Evolutionary conservation across 768 basidiomycete species (phyloP).

Genomic region (Podaxis sp.): DNA sequence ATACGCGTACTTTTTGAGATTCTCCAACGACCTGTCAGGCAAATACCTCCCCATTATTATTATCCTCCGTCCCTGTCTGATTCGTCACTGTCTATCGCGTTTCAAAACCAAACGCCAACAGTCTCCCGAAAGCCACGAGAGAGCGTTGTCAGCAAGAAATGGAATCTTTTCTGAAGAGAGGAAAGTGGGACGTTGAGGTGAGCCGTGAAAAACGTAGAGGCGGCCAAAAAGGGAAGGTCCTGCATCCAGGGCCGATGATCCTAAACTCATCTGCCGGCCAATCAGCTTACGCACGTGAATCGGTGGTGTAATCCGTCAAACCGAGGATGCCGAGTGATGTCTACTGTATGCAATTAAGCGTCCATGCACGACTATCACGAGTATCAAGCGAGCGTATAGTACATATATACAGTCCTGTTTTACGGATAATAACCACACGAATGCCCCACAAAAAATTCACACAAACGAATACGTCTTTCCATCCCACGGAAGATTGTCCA

Average conservation of each 20-base stretch:
- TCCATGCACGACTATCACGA: neutral
- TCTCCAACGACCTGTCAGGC: slow-evolving; percentile 39
- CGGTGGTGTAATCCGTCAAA: neutral
- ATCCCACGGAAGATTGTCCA: slow-evolving; percentile 6
- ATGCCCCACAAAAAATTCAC: neutral
- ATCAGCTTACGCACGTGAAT: neutral
- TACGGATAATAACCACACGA: neutral
- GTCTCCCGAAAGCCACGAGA: neutral
- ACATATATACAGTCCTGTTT: neutral
- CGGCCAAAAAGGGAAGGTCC: neutral
- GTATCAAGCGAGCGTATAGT: neutral
- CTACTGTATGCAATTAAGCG: neutral
- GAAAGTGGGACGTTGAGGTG: neutral
- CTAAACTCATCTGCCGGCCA: neutral
- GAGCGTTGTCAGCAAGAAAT: neutral
- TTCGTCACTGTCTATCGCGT: neutral
- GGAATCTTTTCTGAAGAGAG: neutral
- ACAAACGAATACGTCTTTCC: neutral
- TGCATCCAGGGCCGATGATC: neutral
- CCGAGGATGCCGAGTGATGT: neutral
- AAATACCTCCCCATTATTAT: slow-evolving; percentile 2
- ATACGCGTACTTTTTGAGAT: slow-evolving; percentile 75
- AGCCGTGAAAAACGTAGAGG: neutral
- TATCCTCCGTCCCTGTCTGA: neutral
- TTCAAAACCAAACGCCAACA: neutral